A percentile compares a stretch with the other conserved stretches of the same genome.
phyloP scores from a whole-genome alignment of 192 early-diverging fungal genomes.

The Podila horticola region DNA sequence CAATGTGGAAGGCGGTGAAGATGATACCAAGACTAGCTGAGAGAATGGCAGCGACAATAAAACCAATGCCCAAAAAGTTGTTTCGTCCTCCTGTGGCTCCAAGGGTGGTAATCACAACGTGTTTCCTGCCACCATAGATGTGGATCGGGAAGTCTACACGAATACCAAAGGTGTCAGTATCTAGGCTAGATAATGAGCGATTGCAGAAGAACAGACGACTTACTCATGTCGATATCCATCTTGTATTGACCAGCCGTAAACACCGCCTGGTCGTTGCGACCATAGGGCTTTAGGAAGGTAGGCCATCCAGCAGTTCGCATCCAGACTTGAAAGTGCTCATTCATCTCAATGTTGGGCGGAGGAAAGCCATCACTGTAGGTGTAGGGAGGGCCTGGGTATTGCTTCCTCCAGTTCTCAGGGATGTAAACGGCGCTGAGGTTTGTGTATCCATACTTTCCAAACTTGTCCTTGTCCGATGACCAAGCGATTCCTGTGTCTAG shows the following conservation, averaged over 20 bases:
- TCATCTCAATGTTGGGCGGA: slow-evolving; percentile 71
- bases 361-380: slow-evolving; percentile 61
- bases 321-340: slow-evolving; percentile 95
- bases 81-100: slow-evolving; percentile 96
- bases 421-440: slow-evolving; percentile 69
- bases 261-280: slow-evolving; percentile 67
- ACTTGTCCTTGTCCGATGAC: slow-evolving; percentile 75
- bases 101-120: slow-evolving; percentile 89
- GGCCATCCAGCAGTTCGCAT: slow-evolving; percentile 95
- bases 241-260: slow-evolving; percentile 76
- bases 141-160: slow-evolving; percentile 82
- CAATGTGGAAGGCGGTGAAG: slow-evolving; percentile 91
- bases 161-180: slow-evolving; percentile 5
- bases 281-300: slow-evolving; percentile 94
- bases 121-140: slow-evolving; percentile 94
- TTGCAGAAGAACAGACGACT: slow-evolving; percentile 12
- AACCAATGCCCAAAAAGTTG: slow-evolving; percentile 93
- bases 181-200: background rate
- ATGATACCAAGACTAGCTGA: slow-evolving; percentile 90
- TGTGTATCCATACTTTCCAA: slow-evolving; percentile 68
- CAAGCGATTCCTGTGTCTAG: slow-evolving; percentile 81
- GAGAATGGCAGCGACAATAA: slow-evolving; percentile 88
- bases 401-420: slow-evolving; percentile 83
- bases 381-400: slow-evolving; percentile 61
- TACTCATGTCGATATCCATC: slow-evolving; percentile 78